These are phyloP conservation scores for Coemansia sp. DNA, from an alignment of 192 early-diverging fungal genomes.

Conservation along the genomic window DNA sequence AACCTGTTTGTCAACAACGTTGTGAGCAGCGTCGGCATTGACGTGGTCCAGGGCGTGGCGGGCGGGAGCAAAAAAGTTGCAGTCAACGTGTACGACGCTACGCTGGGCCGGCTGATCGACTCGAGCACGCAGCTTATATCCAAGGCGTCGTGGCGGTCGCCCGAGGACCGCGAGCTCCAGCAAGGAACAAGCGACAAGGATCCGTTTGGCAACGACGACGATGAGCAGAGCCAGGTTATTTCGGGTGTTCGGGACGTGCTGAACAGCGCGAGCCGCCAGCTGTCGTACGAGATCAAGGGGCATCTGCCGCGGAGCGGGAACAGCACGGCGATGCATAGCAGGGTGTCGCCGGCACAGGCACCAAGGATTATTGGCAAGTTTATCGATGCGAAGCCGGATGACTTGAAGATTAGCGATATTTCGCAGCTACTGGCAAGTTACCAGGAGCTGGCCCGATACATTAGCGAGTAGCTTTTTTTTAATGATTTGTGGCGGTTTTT, in stretches of 20 bases:
- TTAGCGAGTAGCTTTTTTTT: slow-evolving; percentile 15
- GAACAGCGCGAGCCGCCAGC: slow-evolving; percentile 33
- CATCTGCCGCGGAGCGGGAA: slow-evolving; percentile 20
- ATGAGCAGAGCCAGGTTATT: slow-evolving; percentile 7
- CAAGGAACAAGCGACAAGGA: slow-evolving; percentile 1
- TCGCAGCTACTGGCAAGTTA: slow-evolving; percentile 32
- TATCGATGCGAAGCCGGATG: slow-evolving; percentile 6
- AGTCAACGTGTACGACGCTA: slow-evolving; percentile 50
- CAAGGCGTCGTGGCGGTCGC: slow-evolving; percentile 23
- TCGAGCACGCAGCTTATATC: slow-evolving; percentile 27
- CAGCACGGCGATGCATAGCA: neutral
- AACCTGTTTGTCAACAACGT: slow-evolving; percentile 36
- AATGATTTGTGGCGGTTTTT: no score
- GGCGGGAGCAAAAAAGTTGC: slow-evolving; percentile 50
- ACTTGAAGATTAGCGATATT: slow-evolving; percentile 40
- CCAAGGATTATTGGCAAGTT: slow-evolving; percentile 14
- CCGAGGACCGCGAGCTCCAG: slow-evolving; percentile 29
- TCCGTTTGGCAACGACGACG: neutral
- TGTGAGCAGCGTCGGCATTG: slow-evolving; percentile 36
- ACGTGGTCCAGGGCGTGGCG: slow-evolving; percentile 52
- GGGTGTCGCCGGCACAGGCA: neutral
- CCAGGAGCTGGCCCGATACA: slow-evolving; percentile 35
- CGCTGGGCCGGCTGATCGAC: slow-evolving; percentile 38
- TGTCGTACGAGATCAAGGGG: slow-evolving; percentile 39
- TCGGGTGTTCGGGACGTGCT: slow-evolving; percentile 23